A percentile compares a stretch with the other conserved stretches of the same genome.
phyloP scores from a whole-genome alignment of 2,329 filamentous ascomycete species.

The Blumeriella jaapii region DNA sequence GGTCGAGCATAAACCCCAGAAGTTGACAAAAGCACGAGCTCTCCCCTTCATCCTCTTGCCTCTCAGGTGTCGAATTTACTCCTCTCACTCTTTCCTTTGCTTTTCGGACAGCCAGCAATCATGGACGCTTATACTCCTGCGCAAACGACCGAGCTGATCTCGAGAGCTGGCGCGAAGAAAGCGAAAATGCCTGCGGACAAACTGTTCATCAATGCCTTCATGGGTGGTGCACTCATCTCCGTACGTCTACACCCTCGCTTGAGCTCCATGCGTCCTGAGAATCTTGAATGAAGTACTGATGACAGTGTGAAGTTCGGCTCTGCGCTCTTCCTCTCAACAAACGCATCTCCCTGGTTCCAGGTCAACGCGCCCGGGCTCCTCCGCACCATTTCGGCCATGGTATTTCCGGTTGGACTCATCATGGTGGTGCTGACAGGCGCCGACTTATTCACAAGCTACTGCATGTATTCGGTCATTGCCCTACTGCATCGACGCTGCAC shows the following conservation, averaged over 20 bases:
- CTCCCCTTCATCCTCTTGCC: too few relatives aligned
- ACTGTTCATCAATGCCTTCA: slow-evolving; percentile 38
- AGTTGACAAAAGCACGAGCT: too few relatives aligned
- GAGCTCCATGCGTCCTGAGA: too few relatives aligned
- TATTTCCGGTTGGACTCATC: slow-evolving; percentile 39
- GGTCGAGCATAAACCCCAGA: too few relatives aligned
- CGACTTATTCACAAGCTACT: slow-evolving; percentile 35
- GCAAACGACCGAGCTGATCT: slow-evolving; percentile 39
- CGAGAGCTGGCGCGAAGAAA: slow-evolving; percentile 38
- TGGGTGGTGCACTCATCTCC: slow-evolving; percentile 39
- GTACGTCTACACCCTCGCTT: too few relatives aligned
- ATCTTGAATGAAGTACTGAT: too few relatives aligned
- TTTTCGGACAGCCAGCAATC: slow-evolving; percentile 6
- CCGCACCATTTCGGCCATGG: slow-evolving; percentile 32
- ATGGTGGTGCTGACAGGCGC: slow-evolving; percentile 38
- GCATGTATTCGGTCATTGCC: slow-evolving; percentile 33
- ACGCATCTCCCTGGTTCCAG: slow-evolving; percentile 35
- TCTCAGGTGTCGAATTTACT: too few relatives aligned
- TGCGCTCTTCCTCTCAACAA: slow-evolving; percentile 35
- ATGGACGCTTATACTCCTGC: slow-evolving; percentile 34
- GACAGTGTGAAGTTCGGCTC: too few relatives aligned
- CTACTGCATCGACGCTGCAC: slow-evolving; percentile 32
- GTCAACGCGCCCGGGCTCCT: slow-evolving; percentile 38
- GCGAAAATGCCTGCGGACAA: slow-evolving; percentile 41
- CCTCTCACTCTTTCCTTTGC: not conserved